These are phyloP conservation scores for Echeveria elegans DNA, from an alignment of 164 flowering plant genomes.

Conservation along the genomic window DNA sequence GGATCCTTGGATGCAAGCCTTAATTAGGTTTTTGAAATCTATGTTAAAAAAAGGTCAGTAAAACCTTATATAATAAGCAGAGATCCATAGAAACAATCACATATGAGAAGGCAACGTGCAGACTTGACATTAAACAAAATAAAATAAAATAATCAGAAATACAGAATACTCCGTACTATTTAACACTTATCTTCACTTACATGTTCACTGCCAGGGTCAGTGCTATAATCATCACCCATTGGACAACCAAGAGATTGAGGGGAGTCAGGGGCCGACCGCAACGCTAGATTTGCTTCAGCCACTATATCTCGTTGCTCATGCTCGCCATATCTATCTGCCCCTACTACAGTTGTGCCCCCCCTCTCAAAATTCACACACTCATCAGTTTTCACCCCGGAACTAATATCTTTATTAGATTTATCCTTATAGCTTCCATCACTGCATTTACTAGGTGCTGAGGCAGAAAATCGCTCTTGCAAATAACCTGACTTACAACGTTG, in stretches of 20 bases:
- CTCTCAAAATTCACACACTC: background rate
- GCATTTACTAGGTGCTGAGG: background rate
- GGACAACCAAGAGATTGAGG: conserved; percentile 47
- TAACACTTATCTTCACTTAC: conserved; percentile 21
- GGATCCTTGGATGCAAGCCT: background rate
- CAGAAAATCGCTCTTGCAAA: background rate
- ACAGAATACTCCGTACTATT: too few relatives aligned
- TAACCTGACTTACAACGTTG: background rate
- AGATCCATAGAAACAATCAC: background rate
- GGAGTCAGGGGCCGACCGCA: conserved; percentile 27
- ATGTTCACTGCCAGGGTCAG: conserved; percentile 25
- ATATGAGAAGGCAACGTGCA: too few relatives aligned
- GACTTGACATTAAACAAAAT: background rate
- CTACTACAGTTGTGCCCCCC: background rate
- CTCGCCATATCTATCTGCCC: conserved; percentile 5
- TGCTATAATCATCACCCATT: conserved; percentile 33
- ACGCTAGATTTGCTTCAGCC: conserved; percentile 17
- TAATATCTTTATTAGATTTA: background rate
- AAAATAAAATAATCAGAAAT: background rate
- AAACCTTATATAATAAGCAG: background rate
- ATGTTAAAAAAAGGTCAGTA: background rate
- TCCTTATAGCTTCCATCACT: background rate
- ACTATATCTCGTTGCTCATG: conserved; percentile 10
- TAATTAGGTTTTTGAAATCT: too few relatives aligned
- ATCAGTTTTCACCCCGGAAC: background rate